Conservation (phyloP, 108 stramenopile genomes). For the Nitzschia putrida region DNA sequence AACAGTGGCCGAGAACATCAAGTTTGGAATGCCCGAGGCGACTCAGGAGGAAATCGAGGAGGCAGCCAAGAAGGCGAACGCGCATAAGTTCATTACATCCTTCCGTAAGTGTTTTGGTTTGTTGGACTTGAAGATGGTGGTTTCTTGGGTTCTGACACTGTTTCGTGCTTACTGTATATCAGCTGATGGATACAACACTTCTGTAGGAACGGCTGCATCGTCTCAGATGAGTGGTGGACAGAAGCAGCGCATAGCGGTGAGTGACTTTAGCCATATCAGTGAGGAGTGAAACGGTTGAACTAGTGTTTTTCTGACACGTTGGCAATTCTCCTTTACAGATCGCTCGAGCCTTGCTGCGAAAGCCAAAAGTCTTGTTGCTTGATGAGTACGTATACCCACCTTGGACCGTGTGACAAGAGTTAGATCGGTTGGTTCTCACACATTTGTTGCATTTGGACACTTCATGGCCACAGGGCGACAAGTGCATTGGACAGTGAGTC, state of each 20-base stretch:
- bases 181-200: constrained; percentile 75
- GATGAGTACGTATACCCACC: constrained; percentile 52
- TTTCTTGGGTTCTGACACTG: constrained; percentile 57
- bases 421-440: not conserved
- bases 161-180: not conserved
- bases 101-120: constrained; percentile 22
- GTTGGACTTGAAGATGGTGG: not conserved
- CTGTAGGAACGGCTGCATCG: constrained; percentile 83
- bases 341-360: constrained; percentile 59
- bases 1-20: constrained; percentile 76
- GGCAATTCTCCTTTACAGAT: constrained; percentile 38
- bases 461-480: constrained; percentile 35
- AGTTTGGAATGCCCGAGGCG: constrained; percentile 47
- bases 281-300: constrained; percentile 12
- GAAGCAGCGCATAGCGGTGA: constrained; percentile 87
- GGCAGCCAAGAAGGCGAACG: constrained; percentile 76
- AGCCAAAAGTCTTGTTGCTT: constrained; percentile 60
- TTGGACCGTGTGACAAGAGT: constrained; percentile 4
- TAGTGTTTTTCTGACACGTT: constrained; percentile 37
- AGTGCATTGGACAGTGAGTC: constrained; percentile 65
- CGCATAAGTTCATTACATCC: constrained; percentile 63
- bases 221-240: constrained; percentile 88
- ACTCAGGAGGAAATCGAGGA: constrained; percentile 53
- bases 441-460: constrained; percentile 35
- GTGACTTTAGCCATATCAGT: constrained; percentile 3